Evolutionary conservation across 2,329 filamentous ascomycete genomes (phyloP).

Genomic region (Xylariaceae sp.): DNA sequence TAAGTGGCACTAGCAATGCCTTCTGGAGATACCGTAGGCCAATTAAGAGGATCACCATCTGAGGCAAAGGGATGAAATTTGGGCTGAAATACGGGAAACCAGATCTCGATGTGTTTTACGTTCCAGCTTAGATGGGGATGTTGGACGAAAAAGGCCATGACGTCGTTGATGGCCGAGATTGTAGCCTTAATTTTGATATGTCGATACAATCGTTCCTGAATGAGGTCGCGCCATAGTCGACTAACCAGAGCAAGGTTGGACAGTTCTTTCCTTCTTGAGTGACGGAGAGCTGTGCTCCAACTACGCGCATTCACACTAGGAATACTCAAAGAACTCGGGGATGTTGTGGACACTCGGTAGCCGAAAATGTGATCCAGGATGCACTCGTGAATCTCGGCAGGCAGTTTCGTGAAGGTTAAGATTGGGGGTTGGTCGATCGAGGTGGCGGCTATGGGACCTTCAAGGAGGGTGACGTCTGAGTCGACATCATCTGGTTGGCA

Average conservation of each 20-base stretch:
- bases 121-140: constrained; percentile 58
- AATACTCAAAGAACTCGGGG: constrained; percentile 51
- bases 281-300: constrained; percentile 62
- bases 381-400: constrained; percentile 67
- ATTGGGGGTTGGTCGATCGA: constrained; percentile 26
- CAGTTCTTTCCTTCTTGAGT: constrained; percentile 63
- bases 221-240: constrained; percentile 59
- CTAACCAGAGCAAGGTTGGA: constrained; percentile 63
- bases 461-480: constrained; percentile 24
- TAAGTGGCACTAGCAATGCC: constrained; percentile 57
- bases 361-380: constrained; percentile 70
- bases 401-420: constrained; percentile 50
- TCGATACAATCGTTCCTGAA: constrained; percentile 69
- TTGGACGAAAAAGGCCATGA: constrained; percentile 55
- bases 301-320: constrained; percentile 49
- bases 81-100: constrained; percentile 71
- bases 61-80: constrained; percentile 43
- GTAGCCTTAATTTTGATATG: constrained; percentile 75
- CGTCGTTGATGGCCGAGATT: constrained; percentile 55
- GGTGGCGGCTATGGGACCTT: constrained; percentile 24
- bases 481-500: constrained; percentile 34
- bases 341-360: constrained; percentile 59
- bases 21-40: constrained; percentile 52
- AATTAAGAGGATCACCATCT: constrained; percentile 39
- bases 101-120: constrained; percentile 70